Evolutionary conservation across 495 filamentous ascomycete genomes (phyloP), one percentile per base, ranked within the genome.

Genomic region (Podospora tetraspora): DNA sequence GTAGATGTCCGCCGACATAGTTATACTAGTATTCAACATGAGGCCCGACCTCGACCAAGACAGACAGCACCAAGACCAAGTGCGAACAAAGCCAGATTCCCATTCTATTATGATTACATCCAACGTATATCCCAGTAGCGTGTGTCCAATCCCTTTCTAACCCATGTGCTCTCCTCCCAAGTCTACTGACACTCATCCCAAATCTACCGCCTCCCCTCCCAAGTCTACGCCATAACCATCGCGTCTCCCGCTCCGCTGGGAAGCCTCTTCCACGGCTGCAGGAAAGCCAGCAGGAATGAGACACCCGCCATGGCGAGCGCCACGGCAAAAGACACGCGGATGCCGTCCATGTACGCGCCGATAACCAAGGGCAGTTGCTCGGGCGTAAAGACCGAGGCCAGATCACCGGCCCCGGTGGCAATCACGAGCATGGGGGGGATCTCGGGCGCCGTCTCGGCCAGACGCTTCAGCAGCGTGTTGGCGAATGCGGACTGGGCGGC

Each of bases 311-410:
- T 23, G 8, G 72, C 82, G 62, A 82, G 78, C 8, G 74, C 69
- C 12, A 84, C 61, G 1, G 76, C 71, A 65, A 77, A 85, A 0
- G 78, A 71, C n/a, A 73, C 75, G 63, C 79, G 80, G 56, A 89
- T 59, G 7, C 84, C 86, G 4, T 66, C 67, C 81, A 86, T 84
- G 73, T 89, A 89, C 10, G 83, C 83, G 6, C 67, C 22, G 7
- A 89, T 32, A 3, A 89, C 75, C 3, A 79, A 80, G 0, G 77
- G 71, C 8, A 90, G 34, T 23, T 81, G 52, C 1, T 77, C 73
- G 4, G 68, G 62, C 0, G 74, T 22, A 68, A 89, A 87, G 0
- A 82, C 76, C 0, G 69, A 22, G 2, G 81, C 80, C 10, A 91
- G 64, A 19, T 84, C 73, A 0, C 83, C 80, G 0, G 87, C 87